phyloP scores from a whole-genome alignment of 495 filamentous ascomycete genomes.

The Neurospora sp. region DNA sequence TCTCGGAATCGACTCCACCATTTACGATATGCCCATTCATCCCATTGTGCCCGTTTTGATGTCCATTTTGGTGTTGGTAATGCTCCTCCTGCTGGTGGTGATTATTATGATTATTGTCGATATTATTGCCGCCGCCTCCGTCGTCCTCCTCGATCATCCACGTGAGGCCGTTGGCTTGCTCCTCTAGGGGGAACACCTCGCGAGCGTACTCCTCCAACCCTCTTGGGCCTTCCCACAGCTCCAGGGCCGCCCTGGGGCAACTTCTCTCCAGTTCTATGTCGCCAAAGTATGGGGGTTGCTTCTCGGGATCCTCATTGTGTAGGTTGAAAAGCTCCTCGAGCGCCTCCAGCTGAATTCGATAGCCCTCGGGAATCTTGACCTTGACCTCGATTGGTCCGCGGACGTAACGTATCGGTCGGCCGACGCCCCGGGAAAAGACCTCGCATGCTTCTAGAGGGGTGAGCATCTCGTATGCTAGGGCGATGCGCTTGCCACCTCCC shows the following conservation, averaged over 20 bases:
- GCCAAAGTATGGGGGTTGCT: constrained; percentile 48
- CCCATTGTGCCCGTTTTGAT: constrained; percentile 6
- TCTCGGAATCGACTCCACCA: constrained; percentile 6
- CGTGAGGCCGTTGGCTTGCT: constrained; percentile 80
- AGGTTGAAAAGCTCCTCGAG: constrained; percentile 53
- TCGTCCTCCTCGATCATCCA: constrained; percentile 63
- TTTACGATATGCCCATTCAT: constrained; percentile 4
- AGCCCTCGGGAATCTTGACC: constrained; percentile 78
- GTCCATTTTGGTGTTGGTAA: background rate
- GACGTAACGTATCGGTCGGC: constrained; percentile 66
- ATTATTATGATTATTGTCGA: constrained; percentile 1
- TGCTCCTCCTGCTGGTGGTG: background rate
- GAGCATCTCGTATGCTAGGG: constrained; percentile 84
- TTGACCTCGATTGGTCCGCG: constrained; percentile 71
- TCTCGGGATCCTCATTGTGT: constrained; percentile 42
- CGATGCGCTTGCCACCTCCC: constrained; percentile 86
- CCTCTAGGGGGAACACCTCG: constrained; percentile 90
- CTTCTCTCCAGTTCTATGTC: constrained; percentile 41
- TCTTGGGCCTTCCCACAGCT: constrained; percentile 83
- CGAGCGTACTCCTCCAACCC: constrained; percentile 92
- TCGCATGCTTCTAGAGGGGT: constrained; percentile 73
- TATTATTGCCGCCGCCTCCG: constrained; percentile 11
- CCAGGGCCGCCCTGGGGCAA: constrained; percentile 60
- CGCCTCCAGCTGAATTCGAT: constrained; percentile 77
- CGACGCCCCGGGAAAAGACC: constrained; percentile 67